Evolutionary conservation across 768 basidiomycete genomes (phyloP), one percentile per base, ranked within the genome.

Genomic region (Phanerochaete sordida): DNA sequence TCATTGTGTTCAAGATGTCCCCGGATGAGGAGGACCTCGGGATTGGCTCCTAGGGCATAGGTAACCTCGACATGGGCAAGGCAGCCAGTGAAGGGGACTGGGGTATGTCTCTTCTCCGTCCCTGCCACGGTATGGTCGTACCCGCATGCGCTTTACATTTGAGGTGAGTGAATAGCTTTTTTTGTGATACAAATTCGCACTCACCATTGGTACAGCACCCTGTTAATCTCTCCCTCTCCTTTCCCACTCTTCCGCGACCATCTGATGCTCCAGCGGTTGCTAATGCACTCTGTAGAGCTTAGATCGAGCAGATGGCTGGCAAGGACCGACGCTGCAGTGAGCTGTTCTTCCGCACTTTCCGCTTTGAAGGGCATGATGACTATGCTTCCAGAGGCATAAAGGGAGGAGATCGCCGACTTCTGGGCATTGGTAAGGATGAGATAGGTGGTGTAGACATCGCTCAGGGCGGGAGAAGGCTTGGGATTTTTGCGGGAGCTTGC

Each of bases 1-100:
- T 66, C 57, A 58, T 73, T 70, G 56, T 76, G 74, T 4, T 66
- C 55, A 19, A 73, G 54, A 44, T 59, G 56, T 2, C 47, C 47
- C 8, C 47, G 47, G 13, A 48, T 48, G 3, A 28, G 8, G 5
- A 48, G 47, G 13, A 26, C 47, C 5, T 26, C 6, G 27, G 13
- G 47, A 12, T 4, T 48, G 3, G 72, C 72, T n/a, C n/a, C n/a
- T 3, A 56, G 27, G 2, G 30, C 16, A 30, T 60, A 60, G 2
- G 35, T 27, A 19, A 60, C 52, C 33, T 60, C 58, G 12, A 5
- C 50, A 46, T 60, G 58, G 16, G 35, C 58, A 15, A 53, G 30
- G 35, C 52, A 60, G 13, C 58, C 58, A 8, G 58, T 60, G 21
- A 28, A 58, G 2, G 6, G 6, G 12, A 58, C 31, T 2, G 57